Percentiles rank a stretch among this genome's conserved stretches.
phyloP scores from a whole-genome alignment of 2,329 filamentous ascomycete genomes.

The Apiospora sp. region DNA sequence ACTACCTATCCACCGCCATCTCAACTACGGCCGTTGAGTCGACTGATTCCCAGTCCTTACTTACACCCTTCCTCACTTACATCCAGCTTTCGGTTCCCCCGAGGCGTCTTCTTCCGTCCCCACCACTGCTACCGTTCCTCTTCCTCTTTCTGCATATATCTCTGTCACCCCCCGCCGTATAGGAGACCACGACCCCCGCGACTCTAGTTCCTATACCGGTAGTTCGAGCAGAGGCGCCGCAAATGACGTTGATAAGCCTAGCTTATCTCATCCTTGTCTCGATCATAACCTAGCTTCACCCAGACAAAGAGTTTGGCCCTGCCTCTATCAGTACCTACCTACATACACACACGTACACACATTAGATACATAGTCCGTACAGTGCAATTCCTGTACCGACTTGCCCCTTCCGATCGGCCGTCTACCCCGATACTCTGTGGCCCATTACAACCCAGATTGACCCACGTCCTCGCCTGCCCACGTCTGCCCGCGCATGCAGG shows the following conservation, averaged over 20 bases:
- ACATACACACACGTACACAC: neutral
- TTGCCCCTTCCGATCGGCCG: neutral
- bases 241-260: slow-evolving; percentile 66
- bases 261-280: slow-evolving; percentile 65
- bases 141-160: slow-evolving; percentile 24
- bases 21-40: slow-evolving; percentile 6
- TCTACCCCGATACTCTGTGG: slow-evolving; percentile 4
- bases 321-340: neutral
- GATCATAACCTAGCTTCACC: slow-evolving; percentile 56
- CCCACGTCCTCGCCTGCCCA: neutral
- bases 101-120: neutral
- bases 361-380: neutral
- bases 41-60: slow-evolving; percentile 57
- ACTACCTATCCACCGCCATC: neutral
- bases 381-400: slow-evolving; percentile 8
- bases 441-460: slow-evolving; percentile 9
- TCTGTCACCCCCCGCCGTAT: neutral
- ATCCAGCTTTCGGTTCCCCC: slow-evolving; percentile 5
- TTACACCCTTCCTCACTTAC: slow-evolving; percentile 35
- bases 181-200: slow-evolving; percentile 4
- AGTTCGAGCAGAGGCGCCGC: slow-evolving; percentile 30
- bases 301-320: neutral
- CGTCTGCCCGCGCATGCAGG: slow-evolving; percentile 1
- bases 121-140: slow-evolving; percentile 22
- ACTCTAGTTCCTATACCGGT: slow-evolving; percentile 17